Evolutionary conservation across 2,329 filamentous ascomycete species (phyloP), one percentile per base, ranked within the genome.

Genomic region (Penicillium sp.): DNA sequence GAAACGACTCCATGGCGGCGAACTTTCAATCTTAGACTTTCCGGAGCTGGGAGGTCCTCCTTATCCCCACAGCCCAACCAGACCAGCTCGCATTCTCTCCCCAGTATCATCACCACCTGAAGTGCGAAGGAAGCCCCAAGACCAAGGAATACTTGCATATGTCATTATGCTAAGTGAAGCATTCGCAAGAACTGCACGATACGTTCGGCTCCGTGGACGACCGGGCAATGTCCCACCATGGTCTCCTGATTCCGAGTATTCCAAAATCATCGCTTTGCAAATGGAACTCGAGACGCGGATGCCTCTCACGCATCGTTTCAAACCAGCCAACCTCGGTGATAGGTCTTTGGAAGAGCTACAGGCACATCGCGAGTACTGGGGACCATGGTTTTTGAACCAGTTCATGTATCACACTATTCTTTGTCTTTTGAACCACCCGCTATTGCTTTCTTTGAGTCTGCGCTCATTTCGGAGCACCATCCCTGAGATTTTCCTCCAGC

Each of bases 401-500:
- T 69, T 75, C 40, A 54, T 75, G 10, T 75, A 75, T 43, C 70
- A 74, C 37, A 70, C 71, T 0, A 74, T 73, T 27, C 62, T 74
- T 1, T 75, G 71, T 41, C 62, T 75, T 0, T 58, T 76, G 6
- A 76, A 76, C 35, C 73, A 76, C 41, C 73, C 73, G 0, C 65
- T 76, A n/a, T 54, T 76, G 2, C 52, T 76, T 3, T 75, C 72
- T 0, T 58, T 75, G 25, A 64, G 71, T n/a, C 60, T 76, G 3
- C 65, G 70, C n/a, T 73, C 69, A 22, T 73, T 75, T 45, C 67
- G 70, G 23, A 67, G 67, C 25, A 70, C 67, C 2, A 73, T 75
- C 27, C 73, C 73, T 0, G 71, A 76, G 34, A 70, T 73, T 1
- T 76, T 76, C 13, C 62, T 76, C 1, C 72, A 75, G 32, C 71